Evolutionary conservation across 495 filamentous ascomycete species (phyloP).

Genomic region (Coniosporium apollinis): DNA sequence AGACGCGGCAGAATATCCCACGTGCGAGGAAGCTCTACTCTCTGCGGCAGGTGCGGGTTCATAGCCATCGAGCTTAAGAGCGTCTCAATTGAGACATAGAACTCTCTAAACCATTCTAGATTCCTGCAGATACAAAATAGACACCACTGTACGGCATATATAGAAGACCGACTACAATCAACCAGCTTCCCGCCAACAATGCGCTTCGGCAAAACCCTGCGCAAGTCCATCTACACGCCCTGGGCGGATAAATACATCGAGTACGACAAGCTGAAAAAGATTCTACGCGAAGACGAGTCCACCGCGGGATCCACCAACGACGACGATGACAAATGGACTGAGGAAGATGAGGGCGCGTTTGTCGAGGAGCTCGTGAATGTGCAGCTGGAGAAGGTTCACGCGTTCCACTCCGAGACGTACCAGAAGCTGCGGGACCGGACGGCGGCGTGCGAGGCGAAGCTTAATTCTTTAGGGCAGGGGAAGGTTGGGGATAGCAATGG

Average conservation of each 20-base stretch:
- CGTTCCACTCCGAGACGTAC: conserved; percentile 66
- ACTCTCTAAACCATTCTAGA: too few relatives aligned
- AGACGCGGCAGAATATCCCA: too few relatives aligned
- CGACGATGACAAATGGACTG: conserved; percentile 57
- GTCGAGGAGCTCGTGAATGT: conserved; percentile 88
- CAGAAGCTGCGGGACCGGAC: conserved; percentile 53
- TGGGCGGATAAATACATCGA: conserved; percentile 93
- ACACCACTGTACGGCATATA: too few relatives aligned
- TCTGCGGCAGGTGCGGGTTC: too few relatives aligned
- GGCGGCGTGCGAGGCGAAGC: conserved; percentile 39
- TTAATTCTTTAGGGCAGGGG: conserved; percentile 27
- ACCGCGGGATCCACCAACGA: conserved; percentile 17
- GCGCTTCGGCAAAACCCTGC: conserved; percentile 83
- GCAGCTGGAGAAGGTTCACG: conserved; percentile 87
- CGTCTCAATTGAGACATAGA: too few relatives aligned
- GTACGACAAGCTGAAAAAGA: conserved; percentile 76
- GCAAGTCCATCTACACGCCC: conserved; percentile 61
- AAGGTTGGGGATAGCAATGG: conserved; percentile 32
- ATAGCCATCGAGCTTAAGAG: too few relatives aligned
- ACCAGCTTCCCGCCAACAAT: conserved; percentile 28
- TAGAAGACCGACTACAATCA: not conserved
- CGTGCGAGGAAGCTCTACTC: too few relatives aligned
- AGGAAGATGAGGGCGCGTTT: conserved; percentile 85
- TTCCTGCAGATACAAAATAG: too few relatives aligned
- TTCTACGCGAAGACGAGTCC: conserved; percentile 58